phyloP scores from a whole-genome alignment of 495 filamentous ascomycete species.

The Polyplosphaeria fusca region DNA sequence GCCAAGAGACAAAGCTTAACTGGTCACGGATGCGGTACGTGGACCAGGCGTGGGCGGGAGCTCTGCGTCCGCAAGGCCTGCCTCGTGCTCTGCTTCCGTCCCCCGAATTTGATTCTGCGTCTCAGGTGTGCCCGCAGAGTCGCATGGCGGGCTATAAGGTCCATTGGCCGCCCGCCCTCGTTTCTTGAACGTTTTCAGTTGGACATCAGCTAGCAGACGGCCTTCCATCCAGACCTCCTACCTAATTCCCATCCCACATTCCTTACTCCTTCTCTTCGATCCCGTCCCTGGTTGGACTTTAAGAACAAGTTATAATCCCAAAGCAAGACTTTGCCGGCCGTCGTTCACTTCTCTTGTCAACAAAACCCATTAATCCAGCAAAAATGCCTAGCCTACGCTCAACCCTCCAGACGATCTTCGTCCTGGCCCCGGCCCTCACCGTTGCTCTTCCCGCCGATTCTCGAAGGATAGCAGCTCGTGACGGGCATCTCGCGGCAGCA shows the following conservation, averaged over 20 bases:
- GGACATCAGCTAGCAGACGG: conserved; percentile 29
- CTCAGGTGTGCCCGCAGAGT: conserved; percentile 34
- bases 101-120: conserved; percentile 34
- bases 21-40: conserved; percentile 23
- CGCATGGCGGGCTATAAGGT: conserved; percentile 33
- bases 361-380: conserved; percentile 20
- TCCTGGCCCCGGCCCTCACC: conserved; percentile 24
- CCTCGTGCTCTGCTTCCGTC: conserved; percentile 24
- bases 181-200: conserved; percentile 33
- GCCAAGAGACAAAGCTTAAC: conserved; percentile 30
- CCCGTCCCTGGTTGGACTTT: conserved; percentile 39
- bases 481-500: conserved; percentile 5
- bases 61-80: conserved; percentile 17
- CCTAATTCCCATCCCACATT: conserved; percentile 25
- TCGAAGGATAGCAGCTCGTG: conserved; percentile 8
- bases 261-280: conserved; percentile 32
- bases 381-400: conserved; percentile 35
- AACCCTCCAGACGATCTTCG: conserved; percentile 21
- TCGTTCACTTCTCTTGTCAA: neutral
- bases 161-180: conserved; percentile 26
- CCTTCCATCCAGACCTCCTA: conserved; percentile 27
- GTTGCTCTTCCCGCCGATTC: conserved; percentile 11
- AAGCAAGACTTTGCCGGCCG: conserved; percentile 26
- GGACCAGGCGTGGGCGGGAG: conserved; percentile 30
- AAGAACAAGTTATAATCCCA: conserved; percentile 26